Evolutionary conservation across 768 basidiomycete species (phyloP).

Genomic region (Tricholoma sp.): DNA sequence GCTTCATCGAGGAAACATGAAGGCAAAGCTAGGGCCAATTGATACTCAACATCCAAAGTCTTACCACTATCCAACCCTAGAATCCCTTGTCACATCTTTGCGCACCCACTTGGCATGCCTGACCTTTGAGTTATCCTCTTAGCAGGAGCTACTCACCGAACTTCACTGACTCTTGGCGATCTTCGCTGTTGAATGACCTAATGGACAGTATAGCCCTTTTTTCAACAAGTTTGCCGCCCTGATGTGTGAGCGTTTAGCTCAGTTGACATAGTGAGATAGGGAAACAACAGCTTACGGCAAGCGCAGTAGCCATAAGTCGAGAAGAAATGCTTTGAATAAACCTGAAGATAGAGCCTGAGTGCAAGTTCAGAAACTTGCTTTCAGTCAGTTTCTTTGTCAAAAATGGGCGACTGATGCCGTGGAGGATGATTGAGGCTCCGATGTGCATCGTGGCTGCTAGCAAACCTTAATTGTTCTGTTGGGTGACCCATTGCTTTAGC

Average conservation of each 20-base stretch:
- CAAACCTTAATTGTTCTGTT: too few species aligned
- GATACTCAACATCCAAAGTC: constrained; percentile 20
- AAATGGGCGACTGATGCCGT: constrained; percentile 6
- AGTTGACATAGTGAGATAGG: too few species aligned
- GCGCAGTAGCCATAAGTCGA: too few species aligned
- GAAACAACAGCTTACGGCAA: too few species aligned
- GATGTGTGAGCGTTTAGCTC: too few species aligned
- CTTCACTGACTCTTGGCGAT: constrained; percentile 39
- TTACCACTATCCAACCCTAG: constrained; percentile 52
- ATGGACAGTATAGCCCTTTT: background rate
- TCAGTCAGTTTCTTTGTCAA: background rate
- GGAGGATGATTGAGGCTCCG: too few species aligned
- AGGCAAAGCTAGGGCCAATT: constrained; percentile 30
- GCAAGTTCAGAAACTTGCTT: too few species aligned
- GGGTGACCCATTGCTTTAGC: too few species aligned
- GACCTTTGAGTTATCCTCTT: constrained; percentile 73
- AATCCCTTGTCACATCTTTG: constrained; percentile 70
- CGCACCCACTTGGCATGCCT: constrained; percentile 72
- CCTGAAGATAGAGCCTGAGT: too few species aligned
- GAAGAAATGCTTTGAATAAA: too few species aligned
- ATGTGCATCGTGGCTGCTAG: background rate
- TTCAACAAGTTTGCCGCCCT: too few species aligned
- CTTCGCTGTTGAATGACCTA: background rate
- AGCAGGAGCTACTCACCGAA: constrained; percentile 64
- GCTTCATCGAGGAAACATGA: constrained; percentile 27